phyloP scores from a whole-genome alignment of 495 filamentous ascomycete genomes.

The Tuber melanosporum region DNA sequence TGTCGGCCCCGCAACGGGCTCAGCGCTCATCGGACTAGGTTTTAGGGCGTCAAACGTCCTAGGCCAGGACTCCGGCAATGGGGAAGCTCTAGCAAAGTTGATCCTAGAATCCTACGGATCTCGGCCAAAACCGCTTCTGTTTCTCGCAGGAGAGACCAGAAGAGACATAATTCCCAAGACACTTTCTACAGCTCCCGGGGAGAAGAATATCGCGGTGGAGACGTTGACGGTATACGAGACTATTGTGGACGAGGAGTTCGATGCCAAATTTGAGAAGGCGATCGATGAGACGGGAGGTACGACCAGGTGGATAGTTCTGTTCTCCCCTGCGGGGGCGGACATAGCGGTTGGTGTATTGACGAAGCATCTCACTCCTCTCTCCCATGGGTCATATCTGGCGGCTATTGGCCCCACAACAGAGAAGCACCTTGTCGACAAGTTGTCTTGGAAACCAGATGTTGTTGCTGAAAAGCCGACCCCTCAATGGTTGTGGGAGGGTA shows the following conservation, averaged over 20 bases:
- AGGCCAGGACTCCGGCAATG: slow-evolving; percentile 75
- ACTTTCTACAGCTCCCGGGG: slow-evolving; percentile 50
- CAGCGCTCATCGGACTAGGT: slow-evolving; percentile 46
- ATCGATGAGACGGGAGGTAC: slow-evolving; percentile 45
- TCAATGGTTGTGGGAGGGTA: slow-evolving; percentile 68
- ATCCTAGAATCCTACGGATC: slow-evolving; percentile 68
- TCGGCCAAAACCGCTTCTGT: slow-evolving; percentile 57
- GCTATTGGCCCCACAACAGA: slow-evolving; percentile 93
- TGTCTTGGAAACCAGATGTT: slow-evolving; percentile 70
- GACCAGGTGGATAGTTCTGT: slow-evolving; percentile 78
- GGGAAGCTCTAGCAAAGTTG: slow-evolving; percentile 64
- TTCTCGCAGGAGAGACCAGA: slow-evolving; percentile 78
- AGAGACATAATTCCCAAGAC: slow-evolving; percentile 81
- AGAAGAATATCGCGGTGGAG: slow-evolving; percentile 55
- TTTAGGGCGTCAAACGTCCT: slow-evolving; percentile 50
- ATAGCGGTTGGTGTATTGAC: slow-evolving; percentile 28
- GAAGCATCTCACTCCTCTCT: slow-evolving; percentile 29
- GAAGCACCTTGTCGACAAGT: slow-evolving; percentile 60
- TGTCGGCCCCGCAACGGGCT: slow-evolving; percentile 84
- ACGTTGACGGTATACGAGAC: slow-evolving; percentile 85
- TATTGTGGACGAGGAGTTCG: slow-evolving; percentile 67
- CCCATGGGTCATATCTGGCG: slow-evolving; percentile 55
- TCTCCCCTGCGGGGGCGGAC: slow-evolving; percentile 62
- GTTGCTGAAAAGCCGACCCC: slow-evolving; percentile 76
- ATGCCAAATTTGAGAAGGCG: slow-evolving; percentile 53